phyloP scores from a whole-genome alignment of 768 basidiomycete genomes.

The Imleria badia region DNA sequence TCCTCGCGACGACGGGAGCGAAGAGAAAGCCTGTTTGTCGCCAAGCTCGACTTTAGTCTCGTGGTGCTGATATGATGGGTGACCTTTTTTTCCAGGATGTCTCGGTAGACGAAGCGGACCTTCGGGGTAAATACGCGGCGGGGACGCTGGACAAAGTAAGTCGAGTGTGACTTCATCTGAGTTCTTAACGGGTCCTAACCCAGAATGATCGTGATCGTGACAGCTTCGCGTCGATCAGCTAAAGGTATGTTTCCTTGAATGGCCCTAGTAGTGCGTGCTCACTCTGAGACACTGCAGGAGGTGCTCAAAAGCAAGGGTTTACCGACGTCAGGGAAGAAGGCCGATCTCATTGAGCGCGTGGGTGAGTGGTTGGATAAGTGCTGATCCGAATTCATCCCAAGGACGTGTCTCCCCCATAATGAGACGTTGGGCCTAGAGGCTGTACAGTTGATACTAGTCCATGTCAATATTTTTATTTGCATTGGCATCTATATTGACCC shows the following conservation, averaged over 20 bases:
- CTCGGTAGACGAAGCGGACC: conserved; percentile 68
- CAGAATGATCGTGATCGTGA: conserved; percentile 3
- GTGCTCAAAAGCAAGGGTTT: conserved; percentile 69
- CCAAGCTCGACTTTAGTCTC: neutral
- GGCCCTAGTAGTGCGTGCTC: neutral
- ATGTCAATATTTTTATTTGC: neutral
- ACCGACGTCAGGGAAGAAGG: conserved; percentile 66
- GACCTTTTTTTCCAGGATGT: conserved; percentile 44
- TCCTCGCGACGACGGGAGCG: conserved; percentile 46
- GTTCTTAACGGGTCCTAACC: conserved; percentile 6
- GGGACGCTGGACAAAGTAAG: conserved; percentile 68
- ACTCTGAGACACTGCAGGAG: conserved; percentile 43
- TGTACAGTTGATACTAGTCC: neutral
- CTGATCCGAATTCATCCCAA: conserved; percentile 4
- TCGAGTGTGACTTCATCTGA: neutral
- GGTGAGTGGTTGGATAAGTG: conserved; percentile 56
- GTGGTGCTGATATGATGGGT: neutral
- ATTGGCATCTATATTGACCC: neutral
- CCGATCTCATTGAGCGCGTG: conserved; percentile 66
- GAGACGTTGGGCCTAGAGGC: neutral
- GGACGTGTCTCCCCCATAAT: neutral
- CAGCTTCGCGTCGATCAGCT: conserved; percentile 79
- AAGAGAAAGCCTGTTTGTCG: conserved; percentile 73
- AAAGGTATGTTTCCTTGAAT: conserved; percentile 48
- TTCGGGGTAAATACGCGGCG: conserved; percentile 61